Evolutionary conservation across 2,329 filamentous ascomycete genomes (phyloP), one percentile per base, ranked within the genome.

Genomic region (Monilinia fructigena): DNA sequence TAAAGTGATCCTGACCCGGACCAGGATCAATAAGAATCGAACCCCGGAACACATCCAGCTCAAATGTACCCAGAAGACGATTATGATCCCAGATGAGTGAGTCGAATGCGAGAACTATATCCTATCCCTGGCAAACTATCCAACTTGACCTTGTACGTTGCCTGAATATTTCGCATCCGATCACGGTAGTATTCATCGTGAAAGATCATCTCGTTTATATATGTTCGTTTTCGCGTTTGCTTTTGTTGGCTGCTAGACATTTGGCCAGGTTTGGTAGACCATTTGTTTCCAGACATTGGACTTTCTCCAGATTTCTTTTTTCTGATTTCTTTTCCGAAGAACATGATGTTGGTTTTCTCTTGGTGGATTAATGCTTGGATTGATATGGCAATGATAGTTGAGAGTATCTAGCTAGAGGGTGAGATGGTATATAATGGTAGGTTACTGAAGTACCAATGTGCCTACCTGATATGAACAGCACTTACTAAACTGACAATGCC

Each of bases 41-140:
- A 3, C 58, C 58, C 10, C 12, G 35, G 45, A 60, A 60, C n/a
- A 38, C 7, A 20, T 50, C 58, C 45, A 60, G 11, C 0, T 60
- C 58, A 20, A 60, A 60, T 18, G 58, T 60, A 12, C 58, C 58
- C 45, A 38, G 35, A 20, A 60, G 58, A 16, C 58, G 58, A 50
- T 60, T 31, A 26, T 60, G 58, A n/a, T 60, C 58, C 58, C 58
- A 60, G 58, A 60, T 60, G 20, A 60, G 20, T 60, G 20, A 60
- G 20, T n/a, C n/a, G 47, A 18, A 60, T 50, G 31, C 58, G 58
- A 38, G 45, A 60, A 38, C 28, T 26, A 31, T 60, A 60, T 11
- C 45, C 58, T 38, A 60, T 14, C 4, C 58, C 45, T 1, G 58
- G 45, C 5, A 14, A 18, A 38, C 31, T 38, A 11, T 60, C 58